Conservation (phyloP, 352 stramenopile genomes). For the Poterioochromonas sp. region DNA sequence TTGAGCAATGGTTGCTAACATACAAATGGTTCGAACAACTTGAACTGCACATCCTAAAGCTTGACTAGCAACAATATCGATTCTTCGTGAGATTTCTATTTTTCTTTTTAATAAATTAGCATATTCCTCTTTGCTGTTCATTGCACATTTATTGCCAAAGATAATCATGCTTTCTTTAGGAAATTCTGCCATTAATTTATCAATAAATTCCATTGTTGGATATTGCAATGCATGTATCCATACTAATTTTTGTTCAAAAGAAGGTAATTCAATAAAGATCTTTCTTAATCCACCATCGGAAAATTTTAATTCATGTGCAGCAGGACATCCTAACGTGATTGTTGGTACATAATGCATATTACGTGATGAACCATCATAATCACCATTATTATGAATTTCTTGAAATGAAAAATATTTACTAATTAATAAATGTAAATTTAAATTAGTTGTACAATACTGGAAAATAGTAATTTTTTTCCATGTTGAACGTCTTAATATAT, state of each 20-base stretch:
- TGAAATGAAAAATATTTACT: constrained; percentile 13
- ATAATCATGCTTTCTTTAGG: neutral
- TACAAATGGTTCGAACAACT: constrained; percentile 1
- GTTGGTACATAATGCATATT: constrained; percentile 22
- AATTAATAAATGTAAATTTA: constrained; percentile 21
- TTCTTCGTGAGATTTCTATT: constrained; percentile 1
- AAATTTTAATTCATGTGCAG: constrained; percentile 37
- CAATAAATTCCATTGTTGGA: neutral
- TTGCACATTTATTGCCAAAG: constrained; percentile 21
- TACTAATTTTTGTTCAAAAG: neutral
- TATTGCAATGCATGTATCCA: constrained; percentile 16
- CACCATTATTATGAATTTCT: neutral
- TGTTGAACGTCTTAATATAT: neutral
- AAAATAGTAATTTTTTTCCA: constrained; percentile 33
- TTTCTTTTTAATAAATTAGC: constrained; percentile 20
- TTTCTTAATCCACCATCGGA: constrained; percentile 34
- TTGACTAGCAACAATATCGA: constrained; percentile 24
- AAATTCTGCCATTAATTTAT: neutral
- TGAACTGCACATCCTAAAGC: constrained; percentile 4
- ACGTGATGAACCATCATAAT: neutral
- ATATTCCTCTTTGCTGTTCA: neutral
- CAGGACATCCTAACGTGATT: constrained; percentile 33
- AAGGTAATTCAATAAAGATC: constrained; percentile 13
- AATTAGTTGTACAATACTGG: constrained; percentile 33
- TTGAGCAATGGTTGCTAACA: neutral